Percentiles rank a stretch among this genome's conserved stretches.
These are phyloP conservation scores for Ascochyta koolunga DNA, from an alignment of 2,329 filamentous ascomycete genomes.

Conservation along the genomic window DNA sequence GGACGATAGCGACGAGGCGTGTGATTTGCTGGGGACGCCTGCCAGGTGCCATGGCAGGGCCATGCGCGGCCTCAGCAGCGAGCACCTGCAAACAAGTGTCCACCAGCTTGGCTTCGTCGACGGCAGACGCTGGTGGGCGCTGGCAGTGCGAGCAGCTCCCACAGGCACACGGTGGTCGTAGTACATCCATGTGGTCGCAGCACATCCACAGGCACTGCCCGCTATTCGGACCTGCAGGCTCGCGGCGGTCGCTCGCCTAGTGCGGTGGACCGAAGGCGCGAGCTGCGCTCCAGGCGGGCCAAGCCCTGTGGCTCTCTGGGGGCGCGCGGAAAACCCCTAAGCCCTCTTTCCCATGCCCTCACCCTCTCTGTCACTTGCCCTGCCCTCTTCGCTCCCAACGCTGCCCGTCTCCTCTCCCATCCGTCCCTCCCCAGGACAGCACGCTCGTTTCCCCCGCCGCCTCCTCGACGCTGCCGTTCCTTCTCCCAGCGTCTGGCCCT, in stretches of 20 bases:
- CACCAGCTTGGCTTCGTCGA: background rate
- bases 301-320: slow-evolving; percentile 1
- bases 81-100: background rate
- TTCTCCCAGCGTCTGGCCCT: slow-evolving; percentile 6
- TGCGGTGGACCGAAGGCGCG: background rate
- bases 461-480: slow-evolving; percentile 7
- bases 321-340: slow-evolving; percentile 14
- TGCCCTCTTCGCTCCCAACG: slow-evolving; percentile 12
- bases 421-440: slow-evolving; percentile 27
- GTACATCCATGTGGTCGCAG: no score
- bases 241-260: slow-evolving; percentile 3
- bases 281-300: slow-evolving; percentile 1
- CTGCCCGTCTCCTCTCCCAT: slow-evolving; percentile 14
- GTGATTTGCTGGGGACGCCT: slow-evolving; percentile 22
- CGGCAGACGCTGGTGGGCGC: background rate
- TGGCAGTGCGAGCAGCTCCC: background rate
- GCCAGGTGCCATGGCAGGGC: slow-evolving; percentile 9
- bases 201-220: no score
- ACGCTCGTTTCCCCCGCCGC: slow-evolving; percentile 35
- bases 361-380: slow-evolving; percentile 3
- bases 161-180: no score
- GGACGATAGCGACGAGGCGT: slow-evolving; percentile 23
- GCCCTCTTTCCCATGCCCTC: background rate
- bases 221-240: background rate
- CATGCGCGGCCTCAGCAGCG: background rate